Percentiles rank a stretch among this genome's conserved stretches.
phyloP scores from a whole-genome alignment of 2,329 filamentous ascomycete species.

The Alternaria sp. region DNA sequence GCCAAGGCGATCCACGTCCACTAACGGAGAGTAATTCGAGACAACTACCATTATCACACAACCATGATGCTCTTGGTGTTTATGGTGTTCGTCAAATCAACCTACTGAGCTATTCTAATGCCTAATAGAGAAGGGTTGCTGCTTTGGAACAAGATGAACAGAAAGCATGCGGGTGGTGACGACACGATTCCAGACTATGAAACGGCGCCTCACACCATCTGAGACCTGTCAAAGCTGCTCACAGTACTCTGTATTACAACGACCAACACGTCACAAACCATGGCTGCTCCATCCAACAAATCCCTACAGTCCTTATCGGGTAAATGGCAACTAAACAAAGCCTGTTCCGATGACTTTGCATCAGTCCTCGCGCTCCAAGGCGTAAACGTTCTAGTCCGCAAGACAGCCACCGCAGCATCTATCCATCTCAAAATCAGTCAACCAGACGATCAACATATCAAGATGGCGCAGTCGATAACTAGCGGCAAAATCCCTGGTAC shows the following conservation, averaged over 20 bases:
- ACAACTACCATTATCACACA: background rate
- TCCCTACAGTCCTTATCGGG: slow-evolving; percentile 21
- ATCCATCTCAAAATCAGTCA: slow-evolving; percentile 27
- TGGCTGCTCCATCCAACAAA: slow-evolving; percentile 20
- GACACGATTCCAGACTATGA: background rate
- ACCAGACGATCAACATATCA: slow-evolving; percentile 17
- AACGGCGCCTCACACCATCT: background rate
- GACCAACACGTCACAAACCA: background rate
- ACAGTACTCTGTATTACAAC: background rate
- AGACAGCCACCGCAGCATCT: slow-evolving; percentile 20
- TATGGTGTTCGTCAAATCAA: background rate
- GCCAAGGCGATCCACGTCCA: background rate
- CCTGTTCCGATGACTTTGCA: slow-evolving; percentile 25
- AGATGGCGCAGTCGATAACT: slow-evolving; percentile 21
- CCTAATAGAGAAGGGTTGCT: background rate
- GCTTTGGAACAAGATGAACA: background rate
- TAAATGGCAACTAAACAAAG: slow-evolving; percentile 23
- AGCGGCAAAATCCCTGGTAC: slow-evolving; percentile 24
- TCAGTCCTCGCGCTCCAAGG: slow-evolving; percentile 25
- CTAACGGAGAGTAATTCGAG: background rate
- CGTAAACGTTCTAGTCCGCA: slow-evolving; percentile 19
- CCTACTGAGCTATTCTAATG: background rate
- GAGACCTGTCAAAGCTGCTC: background rate
- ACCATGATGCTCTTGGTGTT: background rate
- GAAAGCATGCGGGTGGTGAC: background rate